These are phyloP conservation scores for Geotrichum reessii DNA, from an alignment of 1,139 yeast genomes.

Conservation along the genomic window DNA sequence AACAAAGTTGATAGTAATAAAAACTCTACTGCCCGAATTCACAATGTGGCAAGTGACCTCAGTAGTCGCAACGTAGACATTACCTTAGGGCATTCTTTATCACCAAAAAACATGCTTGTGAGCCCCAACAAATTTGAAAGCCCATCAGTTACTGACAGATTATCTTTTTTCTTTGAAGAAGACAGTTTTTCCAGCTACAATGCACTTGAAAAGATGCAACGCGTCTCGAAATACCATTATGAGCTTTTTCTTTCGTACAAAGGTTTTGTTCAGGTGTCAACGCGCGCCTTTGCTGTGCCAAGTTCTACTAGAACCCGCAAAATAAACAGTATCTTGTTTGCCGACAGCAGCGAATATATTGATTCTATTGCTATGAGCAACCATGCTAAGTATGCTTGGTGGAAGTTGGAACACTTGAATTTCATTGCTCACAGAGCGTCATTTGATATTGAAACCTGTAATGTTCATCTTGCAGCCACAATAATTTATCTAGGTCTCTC, in stretches of 20 bases:
- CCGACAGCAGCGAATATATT: neutral
- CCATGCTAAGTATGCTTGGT: constrained; percentile 22
- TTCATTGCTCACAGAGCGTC: constrained; percentile 40
- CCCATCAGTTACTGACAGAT: neutral
- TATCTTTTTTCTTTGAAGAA: constrained; percentile 11
- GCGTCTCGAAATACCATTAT: constrained; percentile 3
- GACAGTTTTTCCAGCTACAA: neutral
- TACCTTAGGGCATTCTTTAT: neutral
- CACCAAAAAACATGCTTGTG: neutral
- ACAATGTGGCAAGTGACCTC: neutral
- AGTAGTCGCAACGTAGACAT: neutral
- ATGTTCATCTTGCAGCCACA: constrained; percentile 35
- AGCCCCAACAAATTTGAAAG: neutral
- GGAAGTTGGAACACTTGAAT: constrained; percentile 21
- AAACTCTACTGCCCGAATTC: neutral
- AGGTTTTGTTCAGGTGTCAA: neutral
- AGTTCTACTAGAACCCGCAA: neutral
- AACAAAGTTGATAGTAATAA: neutral
- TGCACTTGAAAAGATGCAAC: constrained; percentile 8
- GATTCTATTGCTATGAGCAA: neutral
- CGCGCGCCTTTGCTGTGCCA: neutral
- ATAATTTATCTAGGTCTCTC: constrained; percentile 41
- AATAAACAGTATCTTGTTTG: neutral
- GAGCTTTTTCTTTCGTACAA: neutral
- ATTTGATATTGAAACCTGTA: constrained; percentile 35